Percentiles rank a stretch among this genome's conserved stretches.
These are phyloP conservation scores for Termitomyces sp. DNA, from an alignment of 768 basidiomycete genomes.

Conservation along the genomic window DNA sequence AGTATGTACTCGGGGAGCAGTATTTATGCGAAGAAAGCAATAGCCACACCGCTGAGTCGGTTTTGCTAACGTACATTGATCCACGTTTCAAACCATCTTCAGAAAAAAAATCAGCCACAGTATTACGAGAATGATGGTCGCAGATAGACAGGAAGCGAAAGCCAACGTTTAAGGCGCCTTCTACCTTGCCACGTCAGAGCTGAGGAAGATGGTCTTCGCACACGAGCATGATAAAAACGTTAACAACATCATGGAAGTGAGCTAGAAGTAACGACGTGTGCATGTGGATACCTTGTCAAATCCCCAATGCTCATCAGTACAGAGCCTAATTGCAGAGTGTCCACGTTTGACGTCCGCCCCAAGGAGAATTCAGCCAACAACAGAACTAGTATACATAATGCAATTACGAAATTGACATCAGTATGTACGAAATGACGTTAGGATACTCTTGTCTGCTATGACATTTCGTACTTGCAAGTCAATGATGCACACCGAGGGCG, in stretches of 20 bases:
- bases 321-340: no score
- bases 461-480: neutral
- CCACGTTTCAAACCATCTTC: constrained; percentile 1
- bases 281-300: neutral
- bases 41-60: neutral
- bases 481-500: constrained; percentile 1
- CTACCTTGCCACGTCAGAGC: neutral
- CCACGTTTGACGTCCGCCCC: neutral
- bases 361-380: neutral
- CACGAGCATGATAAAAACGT: neutral
- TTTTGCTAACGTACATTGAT: neutral
- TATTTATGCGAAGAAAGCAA: constrained; percentile 6
- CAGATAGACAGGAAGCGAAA: constrained; percentile 5
- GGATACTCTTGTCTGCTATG: neutral
- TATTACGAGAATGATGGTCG: constrained; percentile 1
- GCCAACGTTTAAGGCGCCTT: neutral
- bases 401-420: neutral
- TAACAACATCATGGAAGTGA: neutral
- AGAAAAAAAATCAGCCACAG: neutral
- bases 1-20: neutral
- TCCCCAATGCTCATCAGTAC: neutral
- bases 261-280: neutral
- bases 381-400: neutral
- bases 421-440: neutral
- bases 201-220: neutral